Conservation (phyloP, 2,329 filamentous ascomycete genomes). For the Apiospora aurea region DNA sequence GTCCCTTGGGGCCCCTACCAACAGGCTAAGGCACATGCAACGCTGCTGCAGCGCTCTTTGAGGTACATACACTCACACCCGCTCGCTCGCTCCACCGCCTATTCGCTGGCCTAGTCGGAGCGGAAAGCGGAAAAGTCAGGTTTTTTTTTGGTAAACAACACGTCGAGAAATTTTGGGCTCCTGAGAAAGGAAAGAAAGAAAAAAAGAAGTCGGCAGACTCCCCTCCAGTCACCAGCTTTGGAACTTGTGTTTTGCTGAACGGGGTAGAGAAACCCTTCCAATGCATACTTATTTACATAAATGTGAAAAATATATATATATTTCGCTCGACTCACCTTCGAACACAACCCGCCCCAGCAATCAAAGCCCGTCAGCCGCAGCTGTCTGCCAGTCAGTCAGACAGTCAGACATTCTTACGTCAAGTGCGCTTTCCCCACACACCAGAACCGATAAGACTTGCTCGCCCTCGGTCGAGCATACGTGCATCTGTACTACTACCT, state of each 20-base stretch:
- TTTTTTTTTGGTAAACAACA: slow-evolving; percentile 11
- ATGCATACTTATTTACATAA: neutral
- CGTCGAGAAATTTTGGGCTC: slow-evolving; percentile 4
- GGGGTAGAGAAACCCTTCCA: neutral
- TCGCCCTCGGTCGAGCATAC: slow-evolving; percentile 7
- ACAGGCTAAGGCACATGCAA: slow-evolving; percentile 1
- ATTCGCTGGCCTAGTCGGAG: slow-evolving; percentile 11
- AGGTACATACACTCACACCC: neutral
- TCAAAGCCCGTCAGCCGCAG: neutral
- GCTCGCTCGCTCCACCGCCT: slow-evolving; percentile 7
- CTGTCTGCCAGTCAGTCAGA: neutral
- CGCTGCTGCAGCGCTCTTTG: neutral
- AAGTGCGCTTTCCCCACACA: slow-evolving; percentile 14
- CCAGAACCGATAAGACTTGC: neutral
- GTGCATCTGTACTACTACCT: neutral
- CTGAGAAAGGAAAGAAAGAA: neutral
- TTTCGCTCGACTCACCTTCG: slow-evolving; percentile 1
- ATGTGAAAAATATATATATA: slow-evolving; percentile 2
- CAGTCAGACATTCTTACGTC: slow-evolving; percentile 17
- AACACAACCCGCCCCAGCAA: neutral
- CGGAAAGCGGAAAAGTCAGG: neutral
- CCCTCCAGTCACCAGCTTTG: neutral
- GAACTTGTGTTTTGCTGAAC: neutral
- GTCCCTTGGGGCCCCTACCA: too few species aligned
- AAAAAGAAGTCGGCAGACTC: slow-evolving; percentile 13